Evolutionary conservation across 1,139 yeast genomes (phyloP).

Genomic region (Nakaseomyces nivariensis): DNA sequence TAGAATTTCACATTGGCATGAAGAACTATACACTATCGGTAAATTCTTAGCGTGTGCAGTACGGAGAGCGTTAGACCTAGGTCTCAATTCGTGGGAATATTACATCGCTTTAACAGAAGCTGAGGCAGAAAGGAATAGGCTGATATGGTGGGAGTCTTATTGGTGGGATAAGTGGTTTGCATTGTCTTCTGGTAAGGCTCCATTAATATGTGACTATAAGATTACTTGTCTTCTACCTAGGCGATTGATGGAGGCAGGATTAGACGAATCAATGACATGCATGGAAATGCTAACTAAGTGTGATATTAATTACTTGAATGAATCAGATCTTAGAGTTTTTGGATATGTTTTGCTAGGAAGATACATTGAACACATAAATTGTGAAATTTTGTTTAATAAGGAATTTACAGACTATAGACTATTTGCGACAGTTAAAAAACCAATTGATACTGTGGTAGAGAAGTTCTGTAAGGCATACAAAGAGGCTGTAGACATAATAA

Average conservation of each 20-base stretch:
- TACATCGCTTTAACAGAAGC: slow-evolving; percentile 9
- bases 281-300: slow-evolving; percentile 3
- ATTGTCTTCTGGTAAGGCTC: slow-evolving; percentile 11
- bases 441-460: slow-evolving; percentile 1
- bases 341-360: slow-evolving; percentile 9
- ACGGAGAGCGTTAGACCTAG: slow-evolving; percentile 8
- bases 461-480: slow-evolving; percentile 5
- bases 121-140: slow-evolving; percentile 16
- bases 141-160: slow-evolving; percentile 19
- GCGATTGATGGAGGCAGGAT: slow-evolving; percentile 8
- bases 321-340: slow-evolving; percentile 4
- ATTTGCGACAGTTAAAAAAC: slow-evolving; percentile 4
- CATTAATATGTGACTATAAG: slow-evolving; percentile 5
- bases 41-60: background rate
- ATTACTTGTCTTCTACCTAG: slow-evolving; percentile 11
- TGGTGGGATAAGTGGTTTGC: slow-evolving; percentile 20
- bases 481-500: background rate
- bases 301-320: background rate
- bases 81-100: slow-evolving; percentile 16
- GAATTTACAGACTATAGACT: slow-evolving; percentile 10
- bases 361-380: slow-evolving; percentile 4
- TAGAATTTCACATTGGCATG: slow-evolving; percentile 1
- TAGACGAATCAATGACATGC: slow-evolving; percentile 10
- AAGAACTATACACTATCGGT: background rate
- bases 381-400: slow-evolving; percentile 7